phyloP scores from a whole-genome alignment of 2,329 filamentous ascomycete species.

The Chalaropsis thielavioides region DNA sequence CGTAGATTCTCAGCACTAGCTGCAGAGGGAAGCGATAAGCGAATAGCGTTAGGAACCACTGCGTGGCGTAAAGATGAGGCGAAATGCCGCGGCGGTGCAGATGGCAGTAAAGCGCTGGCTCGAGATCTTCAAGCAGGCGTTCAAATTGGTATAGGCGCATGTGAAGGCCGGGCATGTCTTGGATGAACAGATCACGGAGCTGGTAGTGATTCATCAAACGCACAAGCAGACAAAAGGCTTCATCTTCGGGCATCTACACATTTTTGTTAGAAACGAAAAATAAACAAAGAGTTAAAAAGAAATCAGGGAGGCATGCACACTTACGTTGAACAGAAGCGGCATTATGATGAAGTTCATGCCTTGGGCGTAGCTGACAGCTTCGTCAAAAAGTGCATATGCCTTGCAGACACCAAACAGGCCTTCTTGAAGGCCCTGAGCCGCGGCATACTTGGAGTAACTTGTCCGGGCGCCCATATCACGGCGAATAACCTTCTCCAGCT shows the following conservation, averaged over 20 bases:
- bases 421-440: constrained; percentile 81
- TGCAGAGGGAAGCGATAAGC: constrained; percentile 95
- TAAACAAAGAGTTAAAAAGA: not conserved
- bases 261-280: constrained; percentile 9
- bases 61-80: constrained; percentile 87
- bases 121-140: constrained; percentile 78
- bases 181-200: constrained; percentile 79
- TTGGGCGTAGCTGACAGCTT: constrained; percentile 89
- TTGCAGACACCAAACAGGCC: constrained; percentile 93
- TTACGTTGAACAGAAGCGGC: constrained; percentile 85
- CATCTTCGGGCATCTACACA: constrained; percentile 77
- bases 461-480: constrained; percentile 84
- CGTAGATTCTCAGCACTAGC: constrained; percentile 89
- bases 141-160: constrained; percentile 92
- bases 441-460: constrained; percentile 91
- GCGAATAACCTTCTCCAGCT: constrained; percentile 81
- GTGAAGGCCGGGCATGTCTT: constrained; percentile 93
- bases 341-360: constrained; percentile 98
- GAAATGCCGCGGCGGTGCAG: constrained; percentile 75
- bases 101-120: constrained; percentile 90
- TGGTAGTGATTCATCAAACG: constrained; percentile 95
- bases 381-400: constrained; percentile 90
- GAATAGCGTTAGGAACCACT: constrained; percentile 98
- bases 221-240: constrained; percentile 87
- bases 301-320: constrained; percentile 22